These are phyloP conservation scores for Amanita phalloides DNA, from an alignment of 768 basidiomycete species.

Conservation along the genomic window DNA sequence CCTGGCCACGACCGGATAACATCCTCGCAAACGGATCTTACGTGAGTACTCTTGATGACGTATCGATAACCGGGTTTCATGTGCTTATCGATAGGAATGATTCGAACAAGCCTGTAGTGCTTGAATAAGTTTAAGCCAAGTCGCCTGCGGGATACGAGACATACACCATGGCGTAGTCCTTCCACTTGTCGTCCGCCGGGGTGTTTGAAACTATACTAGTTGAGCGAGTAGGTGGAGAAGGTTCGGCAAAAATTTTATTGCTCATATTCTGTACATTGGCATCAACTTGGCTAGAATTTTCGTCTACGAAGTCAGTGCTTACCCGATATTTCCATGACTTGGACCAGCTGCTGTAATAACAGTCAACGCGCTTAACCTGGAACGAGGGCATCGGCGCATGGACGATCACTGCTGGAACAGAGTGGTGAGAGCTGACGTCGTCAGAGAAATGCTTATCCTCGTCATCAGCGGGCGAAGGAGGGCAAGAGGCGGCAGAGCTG, in stretches of 20 bases:
- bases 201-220: constrained; percentile 16
- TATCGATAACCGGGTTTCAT: constrained; percentile 37
- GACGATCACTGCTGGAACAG: constrained; percentile 21
- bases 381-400: constrained; percentile 31
- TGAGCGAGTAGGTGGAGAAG: constrained; percentile 19
- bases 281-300: not conserved
- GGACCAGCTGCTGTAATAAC: constrained; percentile 47
- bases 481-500: not conserved
- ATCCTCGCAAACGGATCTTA: constrained; percentile 46
- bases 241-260: constrained; percentile 41
- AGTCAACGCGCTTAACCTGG: constrained; percentile 51
- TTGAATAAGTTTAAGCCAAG: not conserved
- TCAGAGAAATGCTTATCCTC: not conserved
- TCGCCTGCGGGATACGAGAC: constrained; percentile 5
- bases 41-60: constrained; percentile 47
- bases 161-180: constrained; percentile 44
- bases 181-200: constrained; percentile 42
- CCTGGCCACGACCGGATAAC: constrained; percentile 49
- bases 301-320: constrained; percentile 2
- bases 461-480: not conserved
- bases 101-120: constrained; percentile 38
- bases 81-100: constrained; percentile 27
- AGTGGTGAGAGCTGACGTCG: constrained; percentile 6
- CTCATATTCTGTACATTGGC: constrained; percentile 32
- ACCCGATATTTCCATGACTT: constrained; percentile 49